These are phyloP conservation scores for Cenchrus fungigraminus DNA, from an alignment of 176 grass and related monocot genomes.

Conservation along the genomic window DNA sequence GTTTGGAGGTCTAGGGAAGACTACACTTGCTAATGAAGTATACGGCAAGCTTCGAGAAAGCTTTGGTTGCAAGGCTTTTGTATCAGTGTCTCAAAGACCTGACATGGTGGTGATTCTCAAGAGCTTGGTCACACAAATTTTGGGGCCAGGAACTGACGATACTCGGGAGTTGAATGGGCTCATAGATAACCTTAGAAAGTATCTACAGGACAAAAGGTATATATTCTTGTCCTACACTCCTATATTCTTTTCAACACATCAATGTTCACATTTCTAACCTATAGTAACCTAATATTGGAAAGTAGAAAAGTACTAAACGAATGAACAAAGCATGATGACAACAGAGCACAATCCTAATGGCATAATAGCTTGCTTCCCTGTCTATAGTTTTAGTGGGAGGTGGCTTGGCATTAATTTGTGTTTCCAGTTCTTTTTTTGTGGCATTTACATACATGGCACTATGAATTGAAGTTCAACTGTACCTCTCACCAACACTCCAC, in stretches of 20 bases:
- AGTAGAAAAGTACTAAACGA: background rate
- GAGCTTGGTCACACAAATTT: background rate
- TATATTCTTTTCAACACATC: background rate
- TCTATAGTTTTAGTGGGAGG: background rate
- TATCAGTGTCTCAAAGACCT: background rate
- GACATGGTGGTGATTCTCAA: background rate
- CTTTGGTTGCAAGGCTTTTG: background rate
- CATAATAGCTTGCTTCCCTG: background rate
- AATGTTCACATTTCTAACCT: background rate
- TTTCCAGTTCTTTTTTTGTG: background rate
- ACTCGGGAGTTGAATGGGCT: too few species aligned
- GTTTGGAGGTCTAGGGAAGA: background rate
- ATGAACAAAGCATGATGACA: background rate
- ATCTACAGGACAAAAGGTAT: background rate
- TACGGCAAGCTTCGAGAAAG: background rate
- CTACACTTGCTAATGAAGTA: constrained; percentile 16
- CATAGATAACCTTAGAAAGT: background rate
- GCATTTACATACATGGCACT: background rate
- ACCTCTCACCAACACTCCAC: background rate
- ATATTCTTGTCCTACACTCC: background rate
- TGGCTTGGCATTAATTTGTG: background rate
- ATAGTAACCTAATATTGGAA: background rate
- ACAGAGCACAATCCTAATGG: background rate
- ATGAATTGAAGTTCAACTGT: background rate
- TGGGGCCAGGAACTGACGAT: background rate